phyloP scores from a whole-genome alignment of 164 flowering plant genomes.

The Vitis vinifera region DNA sequence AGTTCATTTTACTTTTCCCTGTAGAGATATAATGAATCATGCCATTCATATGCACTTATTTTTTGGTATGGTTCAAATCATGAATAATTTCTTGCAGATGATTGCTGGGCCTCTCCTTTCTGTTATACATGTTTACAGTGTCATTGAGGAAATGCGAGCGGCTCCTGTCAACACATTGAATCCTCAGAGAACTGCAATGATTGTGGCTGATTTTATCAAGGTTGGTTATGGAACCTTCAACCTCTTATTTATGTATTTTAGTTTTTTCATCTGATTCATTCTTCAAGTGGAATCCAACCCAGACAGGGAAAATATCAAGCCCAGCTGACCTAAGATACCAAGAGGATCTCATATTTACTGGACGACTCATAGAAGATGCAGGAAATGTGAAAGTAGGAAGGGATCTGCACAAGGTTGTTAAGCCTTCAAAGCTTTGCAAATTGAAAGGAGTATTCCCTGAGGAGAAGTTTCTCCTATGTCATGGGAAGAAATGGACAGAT shows the following conservation, averaged over 20 bases:
- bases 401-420: slow-evolving; percentile 51
- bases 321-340: slow-evolving; percentile 87
- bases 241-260: background rate
- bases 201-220: slow-evolving; percentile 81
- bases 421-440: slow-evolving; percentile 60
- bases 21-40: background rate
- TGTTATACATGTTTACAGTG: slow-evolving; percentile 68
- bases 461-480: slow-evolving; percentile 70
- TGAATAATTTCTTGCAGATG: slow-evolving; percentile 51
- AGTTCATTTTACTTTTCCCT: background rate
- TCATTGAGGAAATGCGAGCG: slow-evolving; percentile 86
- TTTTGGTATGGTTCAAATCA: background rate
- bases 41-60: background rate
- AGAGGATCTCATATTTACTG: slow-evolving; percentile 86
- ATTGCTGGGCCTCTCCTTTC: slow-evolving; percentile 79
- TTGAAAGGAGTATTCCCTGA: slow-evolving; percentile 58
- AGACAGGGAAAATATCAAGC: slow-evolving; percentile 74
- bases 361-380: slow-evolving; percentile 73
- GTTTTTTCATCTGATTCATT: background rate
- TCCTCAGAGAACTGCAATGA: slow-evolving; percentile 91
- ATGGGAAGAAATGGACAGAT: slow-evolving; percentile 51
- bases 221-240: slow-evolving; percentile 26
- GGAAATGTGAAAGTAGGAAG: slow-evolving; percentile 84
- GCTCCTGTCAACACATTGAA: slow-evolving; percentile 89
- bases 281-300: slow-evolving; percentile 11